Evolutionary conservation across 2,329 filamentous ascomycete genomes (phyloP).

Genomic region (Fusarium phyllophilum): DNA sequence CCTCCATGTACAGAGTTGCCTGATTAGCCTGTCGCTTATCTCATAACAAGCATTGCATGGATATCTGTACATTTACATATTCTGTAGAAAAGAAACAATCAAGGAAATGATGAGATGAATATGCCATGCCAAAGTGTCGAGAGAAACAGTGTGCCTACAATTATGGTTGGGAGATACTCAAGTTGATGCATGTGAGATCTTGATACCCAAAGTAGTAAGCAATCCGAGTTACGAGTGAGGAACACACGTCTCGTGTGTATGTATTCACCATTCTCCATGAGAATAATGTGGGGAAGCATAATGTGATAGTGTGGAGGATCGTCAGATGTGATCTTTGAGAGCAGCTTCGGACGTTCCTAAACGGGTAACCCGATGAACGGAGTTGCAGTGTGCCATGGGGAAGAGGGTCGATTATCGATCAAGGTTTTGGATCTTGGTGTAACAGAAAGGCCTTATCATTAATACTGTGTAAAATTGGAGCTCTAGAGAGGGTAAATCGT

Average conservation of each 20-base stretch:
- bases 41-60: conserved; percentile 9
- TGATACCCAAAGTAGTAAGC: background rate
- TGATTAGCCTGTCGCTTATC: conserved; percentile 8
- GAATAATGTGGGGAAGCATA: background rate
- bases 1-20: conserved; percentile 25
- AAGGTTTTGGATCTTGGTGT: background rate
- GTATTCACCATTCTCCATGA: background rate
- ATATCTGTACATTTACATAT: conserved; percentile 14
- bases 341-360: conserved; percentile 29
- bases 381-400: background rate
- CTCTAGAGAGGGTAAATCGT: background rate
- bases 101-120: conserved; percentile 22
- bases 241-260: background rate
- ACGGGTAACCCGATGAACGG: conserved; percentile 28
- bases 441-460: background rate
- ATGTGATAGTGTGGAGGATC: conserved; percentile 26
- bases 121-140: background rate
- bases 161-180: background rate
- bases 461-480: background rate
- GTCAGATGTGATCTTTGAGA: background rate
- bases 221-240: background rate
- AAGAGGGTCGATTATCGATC: background rate
- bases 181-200: conserved; percentile 1
- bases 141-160: background rate
- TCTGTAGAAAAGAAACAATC: conserved; percentile 28